Evolutionary conservation across 1,284 basidiomycete species (phyloP), one percentile per base, ranked within the genome.

Genomic region (Ganoderma sinense): DNA sequence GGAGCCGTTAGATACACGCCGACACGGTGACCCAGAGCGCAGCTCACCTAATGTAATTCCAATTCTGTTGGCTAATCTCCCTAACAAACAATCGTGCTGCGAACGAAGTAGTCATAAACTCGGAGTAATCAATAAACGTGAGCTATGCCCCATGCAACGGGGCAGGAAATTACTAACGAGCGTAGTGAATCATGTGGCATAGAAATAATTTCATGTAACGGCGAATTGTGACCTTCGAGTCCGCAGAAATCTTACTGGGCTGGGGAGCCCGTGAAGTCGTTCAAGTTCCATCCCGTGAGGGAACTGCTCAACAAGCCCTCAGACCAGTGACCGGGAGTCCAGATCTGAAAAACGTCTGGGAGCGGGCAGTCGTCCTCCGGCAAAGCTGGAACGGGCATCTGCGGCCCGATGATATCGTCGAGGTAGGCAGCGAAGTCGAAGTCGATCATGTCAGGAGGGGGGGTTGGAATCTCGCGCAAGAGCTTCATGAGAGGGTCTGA

Each of bases 41-140:
- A 51, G 20, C 53, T 56, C 53, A 56, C 53, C 29, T 56, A 56
- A 33, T 56, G 53, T 56, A 18, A 56, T 33, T n/a, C n/a, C n/a
- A 14, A 33, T 18, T 33, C 29, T 33, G 31, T 56, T 56, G 29
- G 53, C 26, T 33, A 33, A 53, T 29, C 2, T n/a, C 45, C 45
- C 18, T n/a, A 1, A 48, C 3, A 7, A n/a, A 48, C 41, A 20
- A 43, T 18, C 7, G 41, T 26, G 23, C 26, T 26, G 11, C 5
- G 48, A 26, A 51, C 23, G 23, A 14, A 10, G 23, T 10, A n/a
- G n/a, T 23, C 8, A 48, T 48, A 10, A 36, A 36, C 36, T 36
- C 10, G 36, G 36, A 36, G 36, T 36, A 36, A 36, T 36, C 36
- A 36, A 7, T 36, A 10, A 36, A 36, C 2, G 36, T 36, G 36